Evolutionary conservation across 2,329 filamentous ascomycete genomes (phyloP).

Genomic region (Aspergillus flavus): DNA sequence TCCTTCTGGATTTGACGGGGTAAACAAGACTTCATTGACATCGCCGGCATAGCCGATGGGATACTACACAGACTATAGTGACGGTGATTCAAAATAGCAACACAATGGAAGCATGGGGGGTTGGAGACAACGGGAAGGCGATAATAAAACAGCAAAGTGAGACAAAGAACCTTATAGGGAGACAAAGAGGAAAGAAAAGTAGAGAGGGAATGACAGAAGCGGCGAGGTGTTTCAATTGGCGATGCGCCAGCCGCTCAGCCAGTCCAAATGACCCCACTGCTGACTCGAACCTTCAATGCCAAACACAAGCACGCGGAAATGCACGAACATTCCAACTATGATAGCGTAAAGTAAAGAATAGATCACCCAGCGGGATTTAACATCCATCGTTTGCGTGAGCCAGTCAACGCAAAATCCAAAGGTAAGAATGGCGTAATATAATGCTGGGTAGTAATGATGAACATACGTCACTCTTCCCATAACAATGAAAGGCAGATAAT

Average conservation of each 20-base stretch:
- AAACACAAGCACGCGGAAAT: constrained; percentile 93
- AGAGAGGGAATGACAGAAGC: not conserved
- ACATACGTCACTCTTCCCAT: constrained; percentile 99
- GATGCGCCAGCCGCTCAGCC: constrained; percentile 86
- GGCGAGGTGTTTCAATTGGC: constrained; percentile 48
- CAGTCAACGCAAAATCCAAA: constrained; percentile 90
- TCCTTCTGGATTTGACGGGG: not conserved
- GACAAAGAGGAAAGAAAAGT: not conserved
- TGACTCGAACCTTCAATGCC: constrained; percentile 86
- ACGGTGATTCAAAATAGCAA: not conserved
- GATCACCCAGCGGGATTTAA: constrained; percentile 65
- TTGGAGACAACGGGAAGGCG: not conserved
- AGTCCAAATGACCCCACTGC: constrained; percentile 90
- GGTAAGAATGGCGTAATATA: constrained; percentile 93
- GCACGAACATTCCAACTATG: constrained; percentile 80
- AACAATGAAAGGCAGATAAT: constrained; percentile 92
- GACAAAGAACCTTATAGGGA: not conserved
- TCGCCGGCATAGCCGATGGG: not conserved
- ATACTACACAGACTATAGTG: not conserved
- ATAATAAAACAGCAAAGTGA: not conserved
- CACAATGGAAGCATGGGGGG: not conserved
- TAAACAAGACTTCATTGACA: not conserved
- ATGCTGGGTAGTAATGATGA: constrained; percentile 97
- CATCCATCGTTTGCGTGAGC: constrained; percentile 68
- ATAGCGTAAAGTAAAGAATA: constrained; percentile 74